Evolutionary conservation across 2,329 filamentous ascomycete species (phyloP).

Genomic region (Daldinia sp.): DNA sequence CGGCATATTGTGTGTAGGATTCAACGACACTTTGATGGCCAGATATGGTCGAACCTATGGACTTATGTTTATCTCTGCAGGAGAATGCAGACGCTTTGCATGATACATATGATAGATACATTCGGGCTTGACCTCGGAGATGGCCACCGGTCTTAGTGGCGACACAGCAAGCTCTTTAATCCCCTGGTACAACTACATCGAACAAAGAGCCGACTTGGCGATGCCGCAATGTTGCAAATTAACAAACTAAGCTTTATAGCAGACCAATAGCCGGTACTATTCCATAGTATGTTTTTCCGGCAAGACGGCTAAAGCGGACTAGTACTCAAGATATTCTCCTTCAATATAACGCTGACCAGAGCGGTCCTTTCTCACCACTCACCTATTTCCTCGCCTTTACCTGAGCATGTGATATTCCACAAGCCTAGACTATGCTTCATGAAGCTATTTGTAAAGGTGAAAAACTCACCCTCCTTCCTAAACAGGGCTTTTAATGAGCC

Average conservation of each 20-base stretch:
- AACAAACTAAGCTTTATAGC: conserved; percentile 30
- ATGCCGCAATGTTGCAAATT: conserved; percentile 30
- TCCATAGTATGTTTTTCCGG: conserved; percentile 36
- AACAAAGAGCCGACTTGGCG: conserved; percentile 40
- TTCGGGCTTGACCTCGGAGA: conserved; percentile 12
- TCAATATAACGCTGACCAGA: conserved; percentile 19
- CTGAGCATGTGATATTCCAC: conserved; percentile 5
- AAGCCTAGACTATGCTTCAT: conserved; percentile 1
- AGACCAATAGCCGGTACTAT: conserved; percentile 29
- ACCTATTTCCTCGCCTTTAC: conserved; percentile 4
- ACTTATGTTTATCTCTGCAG: conserved; percentile 20
- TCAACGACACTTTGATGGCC: conserved; percentile 19
- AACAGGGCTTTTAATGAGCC: conserved; percentile 25
- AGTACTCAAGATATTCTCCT: conserved; percentile 10
- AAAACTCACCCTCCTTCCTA: conserved; percentile 21
- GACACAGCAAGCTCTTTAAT: conserved; percentile 30
- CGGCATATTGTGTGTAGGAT: conserved; percentile 38
- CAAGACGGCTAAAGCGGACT: conserved; percentile 38
- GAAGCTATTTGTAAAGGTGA: conserved; percentile 19
- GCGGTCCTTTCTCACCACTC: conserved; percentile 9
- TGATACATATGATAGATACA: conserved; percentile 39
- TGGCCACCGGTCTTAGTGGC: conserved; percentile 11
- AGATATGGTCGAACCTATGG: conserved; percentile 28
- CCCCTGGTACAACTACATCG: conserved; percentile 6
- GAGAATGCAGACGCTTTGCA: conserved; percentile 28